Base-by-base conservation (phyloP, 2,329 filamentous ascomycete species). In the Massarina eburnea region DNA sequence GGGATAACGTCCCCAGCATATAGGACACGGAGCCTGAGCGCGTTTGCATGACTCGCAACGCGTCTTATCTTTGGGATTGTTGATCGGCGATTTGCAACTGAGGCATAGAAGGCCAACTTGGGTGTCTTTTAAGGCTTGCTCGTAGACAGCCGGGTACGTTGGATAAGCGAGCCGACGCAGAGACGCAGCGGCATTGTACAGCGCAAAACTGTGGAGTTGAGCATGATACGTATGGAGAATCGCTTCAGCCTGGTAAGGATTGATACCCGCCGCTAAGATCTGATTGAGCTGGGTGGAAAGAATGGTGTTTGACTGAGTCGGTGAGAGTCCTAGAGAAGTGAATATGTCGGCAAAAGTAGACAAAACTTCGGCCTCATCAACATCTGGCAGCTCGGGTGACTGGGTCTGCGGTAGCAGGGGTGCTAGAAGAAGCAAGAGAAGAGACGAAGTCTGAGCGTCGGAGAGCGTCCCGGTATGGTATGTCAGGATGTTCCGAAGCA, bases 151-250 rank as follows among this genome's bases (percentile, higher is more conserved):
- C 8, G 79, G 78, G 48, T 81, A 82, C 3, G 69, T 68, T 3
- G 80, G 76, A 42, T 82, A 81, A 39, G 76, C 73, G 29, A 80
- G 67, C 34, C 76, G 73, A 20, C 82, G 79, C n/a, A 85, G 66
- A 26, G 78, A 72, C 8, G 80, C 79, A 4, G 81, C 81, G 57
- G 67, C 75, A 62, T 71, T 77, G 67, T 67, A 80, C 39, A 75
- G 73, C 41, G 58, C 72, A 10, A 75, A 66, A 19, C 64, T 65
- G 15, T 73, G 61, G 18, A 85, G 71, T 45, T 80, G 78, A 39
- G 77, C 75, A 62, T 85, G 80, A 61, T 84, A 84, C 3, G 76
- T 71, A 32, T 76, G 72, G 33, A 83, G 74, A 33, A 83, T 78
- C 36, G 73, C 70, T 58, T 83, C 80, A 39, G 78, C 72, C 55